Base-by-base conservation (phyloP, 208 protist species). In the Crithidia fasciculata region DNA sequence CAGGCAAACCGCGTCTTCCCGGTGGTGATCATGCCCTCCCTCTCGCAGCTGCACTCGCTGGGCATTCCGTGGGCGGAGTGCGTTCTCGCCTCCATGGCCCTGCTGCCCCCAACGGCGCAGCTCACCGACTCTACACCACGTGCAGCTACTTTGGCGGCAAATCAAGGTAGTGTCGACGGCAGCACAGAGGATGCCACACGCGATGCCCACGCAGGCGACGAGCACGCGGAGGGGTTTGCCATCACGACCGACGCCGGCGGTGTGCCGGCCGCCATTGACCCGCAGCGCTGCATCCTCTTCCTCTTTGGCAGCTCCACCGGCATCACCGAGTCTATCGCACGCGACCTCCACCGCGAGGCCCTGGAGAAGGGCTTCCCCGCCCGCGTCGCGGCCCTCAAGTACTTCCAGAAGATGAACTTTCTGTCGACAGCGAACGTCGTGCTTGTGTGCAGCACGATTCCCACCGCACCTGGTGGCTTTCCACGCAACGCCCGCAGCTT, bases 1-100 rank as follows among this genome's bases (percentile, higher is more conserved):
- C 85, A 90, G 58, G 85, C 79, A 2, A 90, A 45, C 41, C 75
- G 85, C 49, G 82, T 90, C n/a, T 83, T 90, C 54, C 85, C 85
- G 8, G 81, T 86, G 28, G 53, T 78, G n/a, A 69, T 80, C 7
- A 85, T 90, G 82, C 58, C 69, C 10, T 83, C 74, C 49, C 75
- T 90, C 72, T 90, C 85, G 36, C 78, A 81, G 70, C 45, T 87
- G 54, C 80, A 85, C 70, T 79, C 75, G 36, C 62, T 85, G 36
- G 85, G 79, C 39, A 70, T 87, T 52, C 85, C 85, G 15, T 90
- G 85, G 85, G 69, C 54, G 39, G 61, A 78, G 28, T 86, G 72
- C 50, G 79, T 83, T 5, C 54, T 87, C 5, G 57, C 76, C 16
- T 68, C 82, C 57, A 73, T 89, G 67, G 79, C 81, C 19, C 54